These are phyloP conservation scores for Phylloporus sp. DNA, from an alignment of 768 basidiomycete genomes.

Conservation along the genomic window DNA sequence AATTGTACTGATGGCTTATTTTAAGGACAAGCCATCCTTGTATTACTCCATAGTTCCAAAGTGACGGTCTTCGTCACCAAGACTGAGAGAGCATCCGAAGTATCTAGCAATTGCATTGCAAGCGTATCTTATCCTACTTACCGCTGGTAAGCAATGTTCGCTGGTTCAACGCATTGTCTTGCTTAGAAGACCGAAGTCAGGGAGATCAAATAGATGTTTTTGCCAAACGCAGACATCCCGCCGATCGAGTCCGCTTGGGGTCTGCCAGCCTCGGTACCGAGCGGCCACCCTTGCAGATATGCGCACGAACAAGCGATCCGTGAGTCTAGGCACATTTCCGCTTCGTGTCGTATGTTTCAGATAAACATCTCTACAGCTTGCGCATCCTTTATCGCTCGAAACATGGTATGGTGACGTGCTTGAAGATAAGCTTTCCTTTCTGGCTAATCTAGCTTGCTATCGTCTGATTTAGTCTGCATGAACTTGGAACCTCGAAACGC, in stretches of 20 bases:
- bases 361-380: too few species aligned
- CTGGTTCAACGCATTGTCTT: background rate
- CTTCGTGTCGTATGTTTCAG: conserved; percentile 17
- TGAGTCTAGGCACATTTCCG: conserved; percentile 36
- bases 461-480: too few species aligned
- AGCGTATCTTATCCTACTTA: too few species aligned
- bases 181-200: conserved; percentile 70
- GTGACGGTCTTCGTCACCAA: conserved; percentile 73
- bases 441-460: too few species aligned
- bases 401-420: background rate
- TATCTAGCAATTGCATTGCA: conserved; percentile 58
- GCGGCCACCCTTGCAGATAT: conserved; percentile 78
- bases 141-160: background rate
- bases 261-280: conserved; percentile 65
- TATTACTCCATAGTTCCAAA: conserved; percentile 68
- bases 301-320: conserved; percentile 58
- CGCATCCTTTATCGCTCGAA: conserved; percentile 8
- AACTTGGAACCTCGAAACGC: background rate
- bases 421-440: background rate
- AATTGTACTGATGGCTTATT: background rate
- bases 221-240: conserved; percentile 64
- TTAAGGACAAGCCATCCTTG: conserved; percentile 59
- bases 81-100: conserved; percentile 54
- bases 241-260: conserved; percentile 70
- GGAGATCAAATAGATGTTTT: conserved; percentile 72